Conservation (phyloP, 2,329 filamentous ascomycete species). For the Exophiala oligosperma region DNA sequence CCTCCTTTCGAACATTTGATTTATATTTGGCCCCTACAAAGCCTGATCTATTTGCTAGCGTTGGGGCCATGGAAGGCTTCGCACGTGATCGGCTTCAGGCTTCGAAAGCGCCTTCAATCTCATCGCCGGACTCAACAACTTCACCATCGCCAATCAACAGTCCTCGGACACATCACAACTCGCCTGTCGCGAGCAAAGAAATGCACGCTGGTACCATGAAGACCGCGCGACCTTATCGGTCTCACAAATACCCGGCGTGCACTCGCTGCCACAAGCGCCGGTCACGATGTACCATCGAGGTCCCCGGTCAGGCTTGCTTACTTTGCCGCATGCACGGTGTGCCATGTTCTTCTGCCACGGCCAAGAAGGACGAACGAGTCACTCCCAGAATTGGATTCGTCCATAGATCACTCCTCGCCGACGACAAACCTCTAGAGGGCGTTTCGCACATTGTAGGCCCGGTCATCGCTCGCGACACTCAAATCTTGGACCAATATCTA, state of each 20-base stretch:
- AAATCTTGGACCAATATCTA: conserved; percentile 61
- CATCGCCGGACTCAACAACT: neutral
- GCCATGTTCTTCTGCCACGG: conserved; percentile 57
- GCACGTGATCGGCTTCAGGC: neutral
- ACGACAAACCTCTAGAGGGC: conserved; percentile 18
- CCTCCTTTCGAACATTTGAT: too few relatives aligned
- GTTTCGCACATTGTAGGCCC: conserved; percentile 59
- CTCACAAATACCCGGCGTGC: conserved; percentile 62
- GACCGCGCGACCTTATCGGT: conserved; percentile 57
- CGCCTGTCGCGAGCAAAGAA: neutral
- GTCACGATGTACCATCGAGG: conserved; percentile 61
- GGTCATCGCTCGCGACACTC: conserved; percentile 60
- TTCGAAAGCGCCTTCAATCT: neutral
- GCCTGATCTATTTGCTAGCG: too few relatives aligned
- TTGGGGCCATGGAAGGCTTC: too few relatives aligned
- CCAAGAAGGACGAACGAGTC: conserved; percentile 29
- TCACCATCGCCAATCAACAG: neutral
- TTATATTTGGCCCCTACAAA: too few relatives aligned
- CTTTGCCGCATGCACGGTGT: conserved; percentile 61
- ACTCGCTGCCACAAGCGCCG: conserved; percentile 61
- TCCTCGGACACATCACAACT: neutral
- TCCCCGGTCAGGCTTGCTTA: conserved; percentile 54
- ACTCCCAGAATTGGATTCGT: conserved; percentile 27
- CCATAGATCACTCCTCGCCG: conserved; percentile 24
- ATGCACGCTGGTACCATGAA: conserved; percentile 8